These are phyloP conservation scores for Apiospora sp. DNA, from an alignment of 2,329 filamentous ascomycete species.

Conservation along the genomic window DNA sequence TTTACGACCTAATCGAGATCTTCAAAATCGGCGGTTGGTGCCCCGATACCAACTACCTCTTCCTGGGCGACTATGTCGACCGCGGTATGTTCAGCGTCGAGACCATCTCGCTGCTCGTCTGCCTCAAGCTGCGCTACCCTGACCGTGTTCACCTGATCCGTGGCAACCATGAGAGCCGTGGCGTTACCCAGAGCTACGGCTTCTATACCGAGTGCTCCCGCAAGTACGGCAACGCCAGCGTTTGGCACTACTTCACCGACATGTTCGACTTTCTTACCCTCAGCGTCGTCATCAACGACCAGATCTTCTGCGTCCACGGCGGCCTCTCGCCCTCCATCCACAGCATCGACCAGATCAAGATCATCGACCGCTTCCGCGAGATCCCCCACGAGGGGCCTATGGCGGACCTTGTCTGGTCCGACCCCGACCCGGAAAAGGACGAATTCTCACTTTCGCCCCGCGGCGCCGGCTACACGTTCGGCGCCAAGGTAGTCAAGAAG, in stretches of 20 bases:
- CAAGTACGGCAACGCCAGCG: slow-evolving; percentile 98
- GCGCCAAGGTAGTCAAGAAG: slow-evolving; percentile 96
- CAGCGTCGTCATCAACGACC: slow-evolving; percentile 96
- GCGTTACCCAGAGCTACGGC: slow-evolving; percentile 97
- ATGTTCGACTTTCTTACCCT: slow-evolving; percentile 99
- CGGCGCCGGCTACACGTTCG: slow-evolving; percentile 96
- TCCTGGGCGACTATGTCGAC: slow-evolving; percentile 99
- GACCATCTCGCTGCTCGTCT: slow-evolving; percentile 96
- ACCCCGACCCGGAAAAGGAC: slow-evolving; percentile 95
- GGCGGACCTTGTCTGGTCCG: slow-evolving; percentile 99
- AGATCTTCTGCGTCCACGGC: slow-evolving; percentile 99
- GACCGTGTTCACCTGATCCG: slow-evolving; percentile 95
- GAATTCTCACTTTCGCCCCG: slow-evolving; percentile 95
- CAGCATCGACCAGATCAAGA: slow-evolving; percentile 99
- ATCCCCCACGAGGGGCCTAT: slow-evolving; percentile 99
- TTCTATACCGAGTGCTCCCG: slow-evolving; percentile 98
- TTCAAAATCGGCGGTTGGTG: slow-evolving; percentile 98
- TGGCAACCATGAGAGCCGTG: slow-evolving; percentile 96
- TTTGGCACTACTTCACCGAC: slow-evolving; percentile 99
- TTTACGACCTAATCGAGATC: slow-evolving; percentile 98
- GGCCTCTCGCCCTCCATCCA: slow-evolving; percentile 90
- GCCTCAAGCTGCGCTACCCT: slow-evolving; percentile 95
- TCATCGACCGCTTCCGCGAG: slow-evolving; percentile 98
- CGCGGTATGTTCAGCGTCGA: slow-evolving; percentile 98
- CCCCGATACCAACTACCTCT: slow-evolving; percentile 97